Evolutionary conservation across 2,329 filamentous ascomycete species (phyloP).

Genomic region (Trichocomaceae sp.): DNA sequence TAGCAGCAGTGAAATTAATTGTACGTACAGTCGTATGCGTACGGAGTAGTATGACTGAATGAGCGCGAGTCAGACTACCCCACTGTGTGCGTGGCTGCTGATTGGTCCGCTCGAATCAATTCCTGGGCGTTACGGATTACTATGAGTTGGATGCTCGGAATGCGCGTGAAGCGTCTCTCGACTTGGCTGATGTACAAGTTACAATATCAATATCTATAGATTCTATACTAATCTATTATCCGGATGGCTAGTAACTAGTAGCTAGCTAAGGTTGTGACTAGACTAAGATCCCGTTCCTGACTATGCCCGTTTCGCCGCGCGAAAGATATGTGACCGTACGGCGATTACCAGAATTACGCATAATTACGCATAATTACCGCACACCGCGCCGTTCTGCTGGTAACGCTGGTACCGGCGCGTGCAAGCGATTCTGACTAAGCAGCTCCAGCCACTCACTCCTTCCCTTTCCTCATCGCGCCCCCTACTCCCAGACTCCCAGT

Average conservation of each 20-base stretch:
- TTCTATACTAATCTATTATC: no score
- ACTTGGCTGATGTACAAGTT: no score
- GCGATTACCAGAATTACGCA: not conserved
- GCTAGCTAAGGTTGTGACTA: conserved; percentile 8
- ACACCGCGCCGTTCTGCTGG: no score
- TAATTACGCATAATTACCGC: not conserved
- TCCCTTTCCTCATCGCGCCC: not conserved
- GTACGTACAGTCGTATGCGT: no score
- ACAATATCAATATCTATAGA: no score
- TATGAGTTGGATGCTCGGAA: not conserved
- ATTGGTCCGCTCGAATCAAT: not conserved
- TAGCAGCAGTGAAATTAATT: no score
- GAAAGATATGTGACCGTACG: no score
- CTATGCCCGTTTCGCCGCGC: not conserved
- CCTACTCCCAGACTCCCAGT: not conserved
- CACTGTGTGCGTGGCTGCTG: not conserved
- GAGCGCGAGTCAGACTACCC: not conserved
- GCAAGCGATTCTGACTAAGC: not conserved
- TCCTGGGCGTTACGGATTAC: not conserved
- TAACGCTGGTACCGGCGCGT: not conserved
- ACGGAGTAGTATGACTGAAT: not conserved
- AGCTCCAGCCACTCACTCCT: not conserved
- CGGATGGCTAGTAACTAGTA: no score
- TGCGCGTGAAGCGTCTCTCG: not conserved
- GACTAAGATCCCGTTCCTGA: conserved; percentile 5